phyloP scores from a whole-genome alignment of 169 alveolate genomes.

The Toxoplasma gondii region DNA sequence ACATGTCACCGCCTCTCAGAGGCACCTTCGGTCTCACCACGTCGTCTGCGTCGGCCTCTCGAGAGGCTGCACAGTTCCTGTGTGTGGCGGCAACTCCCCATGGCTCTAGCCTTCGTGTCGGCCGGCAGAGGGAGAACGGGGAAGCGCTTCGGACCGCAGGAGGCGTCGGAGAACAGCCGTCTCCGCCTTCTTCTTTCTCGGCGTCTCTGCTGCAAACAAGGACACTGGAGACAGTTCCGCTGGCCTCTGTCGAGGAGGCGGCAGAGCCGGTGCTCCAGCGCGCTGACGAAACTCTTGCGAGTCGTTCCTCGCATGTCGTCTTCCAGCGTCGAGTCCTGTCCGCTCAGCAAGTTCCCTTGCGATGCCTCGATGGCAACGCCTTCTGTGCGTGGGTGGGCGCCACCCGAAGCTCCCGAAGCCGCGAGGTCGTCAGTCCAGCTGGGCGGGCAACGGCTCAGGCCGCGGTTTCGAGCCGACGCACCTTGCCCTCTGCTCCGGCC shows the following conservation, averaged over 20 bases:
- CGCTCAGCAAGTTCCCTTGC: neutral
- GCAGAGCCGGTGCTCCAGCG: no score
- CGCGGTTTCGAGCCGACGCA: no score
- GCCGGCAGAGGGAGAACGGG: no score
- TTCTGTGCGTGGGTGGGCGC: slow-evolving; percentile 24
- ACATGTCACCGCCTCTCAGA: neutral
- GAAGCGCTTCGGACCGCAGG: no score
- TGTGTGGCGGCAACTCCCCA: neutral
- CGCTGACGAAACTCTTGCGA: no score
- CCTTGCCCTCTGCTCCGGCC: neutral
- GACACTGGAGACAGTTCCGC: no score
- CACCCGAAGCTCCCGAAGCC: neutral
- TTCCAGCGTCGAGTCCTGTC: neutral
- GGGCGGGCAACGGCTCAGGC: no score
- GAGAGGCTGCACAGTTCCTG: neutral
- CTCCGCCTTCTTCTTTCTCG: no score
- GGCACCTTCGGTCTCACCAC: neutral
- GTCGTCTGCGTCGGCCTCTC: neutral
- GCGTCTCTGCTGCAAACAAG: no score
- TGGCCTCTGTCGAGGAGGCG: no score
- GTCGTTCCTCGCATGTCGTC: neutral
- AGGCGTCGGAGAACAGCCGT: no score
- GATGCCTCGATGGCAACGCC: neutral
- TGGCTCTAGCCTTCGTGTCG: neutral
- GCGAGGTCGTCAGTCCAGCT: no score